Conservation (phyloP, 2,329 filamentous ascomycete species). For the Pseudocercospora vitis region DNA sequence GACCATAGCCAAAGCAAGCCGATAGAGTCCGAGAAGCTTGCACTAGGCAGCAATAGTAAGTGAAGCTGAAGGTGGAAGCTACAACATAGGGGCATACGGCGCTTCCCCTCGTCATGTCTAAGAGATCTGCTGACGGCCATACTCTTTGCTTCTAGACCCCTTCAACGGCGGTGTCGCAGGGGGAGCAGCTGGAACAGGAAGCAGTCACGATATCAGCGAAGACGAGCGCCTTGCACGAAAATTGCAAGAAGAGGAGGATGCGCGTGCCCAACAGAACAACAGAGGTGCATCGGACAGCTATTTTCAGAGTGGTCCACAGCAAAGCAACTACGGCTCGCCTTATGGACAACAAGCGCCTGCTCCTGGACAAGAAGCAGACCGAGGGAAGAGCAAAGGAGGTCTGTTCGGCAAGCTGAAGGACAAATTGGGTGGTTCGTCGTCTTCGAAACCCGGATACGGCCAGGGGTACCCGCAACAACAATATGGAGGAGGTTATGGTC, state of each 20-base stretch:
- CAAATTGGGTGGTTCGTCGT: slow-evolving; percentile 41
- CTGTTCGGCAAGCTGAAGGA: slow-evolving; percentile 56
- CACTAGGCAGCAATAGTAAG: slow-evolving; percentile 68
- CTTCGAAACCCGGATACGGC: slow-evolving; percentile 29
- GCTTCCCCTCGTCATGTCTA: too few species aligned
- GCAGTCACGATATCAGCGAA: slow-evolving; percentile 50
- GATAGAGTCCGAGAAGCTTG: slow-evolving; percentile 47
- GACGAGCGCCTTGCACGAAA: slow-evolving; percentile 74
- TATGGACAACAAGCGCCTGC: slow-evolving; percentile 22
- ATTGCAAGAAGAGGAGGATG: slow-evolving; percentile 81
- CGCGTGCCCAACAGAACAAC: slow-evolving; percentile 45
- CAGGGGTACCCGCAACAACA: slow-evolving; percentile 36
- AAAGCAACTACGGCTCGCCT: slow-evolving; percentile 36
- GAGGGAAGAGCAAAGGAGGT: slow-evolving; percentile 41
- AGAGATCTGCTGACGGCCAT: too few species aligned
- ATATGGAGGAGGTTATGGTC: slow-evolving; percentile 38
- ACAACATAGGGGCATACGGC: too few species aligned
- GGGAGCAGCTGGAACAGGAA: too few species aligned
- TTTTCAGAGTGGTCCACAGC: slow-evolving; percentile 39
- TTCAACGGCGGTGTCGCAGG: too few species aligned
- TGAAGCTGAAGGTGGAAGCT: too few species aligned
- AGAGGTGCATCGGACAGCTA: slow-evolving; percentile 50
- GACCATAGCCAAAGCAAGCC: slow-evolving; percentile 47
- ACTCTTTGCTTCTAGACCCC: too few species aligned
- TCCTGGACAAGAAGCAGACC: slow-evolving; percentile 36